Percentiles rank a stretch among this genome's conserved stretches.
Evolutionary conservation across 2,329 filamentous ascomycete genomes (phyloP).

Genomic region (Delphinella strobiligena): DNA sequence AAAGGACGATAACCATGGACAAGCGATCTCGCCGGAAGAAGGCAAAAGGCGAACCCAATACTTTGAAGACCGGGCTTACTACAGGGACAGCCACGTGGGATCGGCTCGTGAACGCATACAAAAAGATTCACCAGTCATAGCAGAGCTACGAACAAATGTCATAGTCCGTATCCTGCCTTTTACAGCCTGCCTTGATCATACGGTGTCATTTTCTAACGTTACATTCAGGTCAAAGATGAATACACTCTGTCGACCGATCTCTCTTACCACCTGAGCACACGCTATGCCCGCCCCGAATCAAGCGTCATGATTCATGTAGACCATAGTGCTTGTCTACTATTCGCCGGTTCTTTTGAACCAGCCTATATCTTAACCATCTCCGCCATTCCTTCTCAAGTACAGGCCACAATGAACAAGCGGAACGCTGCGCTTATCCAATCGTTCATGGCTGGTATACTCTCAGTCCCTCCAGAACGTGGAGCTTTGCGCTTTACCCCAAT

Average conservation of each 20-base stretch:
- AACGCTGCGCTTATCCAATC: slow-evolving; percentile 66
- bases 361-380: slow-evolving; percentile 68
- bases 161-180: slow-evolving; percentile 36
- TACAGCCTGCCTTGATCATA: slow-evolving; percentile 14
- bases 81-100: slow-evolving; percentile 17
- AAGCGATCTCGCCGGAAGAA: slow-evolving; percentile 10
- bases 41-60: slow-evolving; percentile 20
- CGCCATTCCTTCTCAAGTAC: slow-evolving; percentile 55
- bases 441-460: slow-evolving; percentile 60
- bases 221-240: slow-evolving; percentile 56
- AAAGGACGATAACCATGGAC: neutral
- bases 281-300: slow-evolving; percentile 62
- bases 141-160: slow-evolving; percentile 37
- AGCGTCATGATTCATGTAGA: slow-evolving; percentile 66
- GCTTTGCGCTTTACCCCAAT: slow-evolving; percentile 61
- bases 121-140: slow-evolving; percentile 35
- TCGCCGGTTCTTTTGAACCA: slow-evolving; percentile 63
- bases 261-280: slow-evolving; percentile 57
- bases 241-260: slow-evolving; percentile 63
- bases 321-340: slow-evolving; percentile 62
- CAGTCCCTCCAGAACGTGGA: slow-evolving; percentile 54
- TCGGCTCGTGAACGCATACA: slow-evolving; percentile 27
- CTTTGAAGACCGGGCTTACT: slow-evolving; percentile 22
- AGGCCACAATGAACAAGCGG: slow-evolving; percentile 65
- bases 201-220: slow-evolving; percentile 2